phyloP scores from a whole-genome alignment of 2,329 filamentous ascomycete genomes.

The Aspergillus pseudoterreus region DNA sequence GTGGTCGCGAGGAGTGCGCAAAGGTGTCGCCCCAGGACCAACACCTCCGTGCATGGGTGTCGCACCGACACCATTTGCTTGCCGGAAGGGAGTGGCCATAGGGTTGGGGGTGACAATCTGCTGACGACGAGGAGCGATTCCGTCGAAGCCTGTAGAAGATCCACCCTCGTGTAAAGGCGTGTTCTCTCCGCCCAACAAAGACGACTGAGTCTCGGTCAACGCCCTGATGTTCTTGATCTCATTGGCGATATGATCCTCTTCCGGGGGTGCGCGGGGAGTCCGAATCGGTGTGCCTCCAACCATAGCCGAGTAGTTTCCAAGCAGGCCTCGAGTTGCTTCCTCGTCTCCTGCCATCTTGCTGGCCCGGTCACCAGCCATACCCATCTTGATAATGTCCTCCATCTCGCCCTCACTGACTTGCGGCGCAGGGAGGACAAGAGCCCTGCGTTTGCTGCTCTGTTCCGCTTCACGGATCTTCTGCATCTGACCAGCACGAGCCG shows the following conservation, averaged over 20 bases:
- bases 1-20: constrained; percentile 83
- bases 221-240: constrained; percentile 93
- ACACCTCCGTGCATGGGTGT: constrained; percentile 60
- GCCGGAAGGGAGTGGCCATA: constrained; percentile 80
- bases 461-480: constrained; percentile 95
- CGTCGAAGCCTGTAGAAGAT: constrained; percentile 82
- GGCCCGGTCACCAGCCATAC: constrained; percentile 84
- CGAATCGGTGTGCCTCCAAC: constrained; percentile 82
- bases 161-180: constrained; percentile 78
- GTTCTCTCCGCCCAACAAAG: constrained; percentile 88
- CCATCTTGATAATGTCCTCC: constrained; percentile 99
- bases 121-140: constrained; percentile 75
- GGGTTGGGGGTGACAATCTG: constrained; percentile 90
- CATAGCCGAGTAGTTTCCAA: constrained; percentile 81
- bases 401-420: constrained; percentile 91
- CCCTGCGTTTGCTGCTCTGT: constrained; percentile 86
- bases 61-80: constrained; percentile 61
- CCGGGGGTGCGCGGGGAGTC: constrained; percentile 83
- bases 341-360: constrained; percentile 69
- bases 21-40: constrained; percentile 72
- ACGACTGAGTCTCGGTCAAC: constrained; percentile 89
- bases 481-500: constrained; percentile 87
- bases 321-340: constrained; percentile 80
- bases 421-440: constrained; percentile 78
- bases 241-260: constrained; percentile 94